phyloP scores from a whole-genome alignment of 1,284 basidiomycete genomes.

The Sanghuangporus sanghuang region DNA sequence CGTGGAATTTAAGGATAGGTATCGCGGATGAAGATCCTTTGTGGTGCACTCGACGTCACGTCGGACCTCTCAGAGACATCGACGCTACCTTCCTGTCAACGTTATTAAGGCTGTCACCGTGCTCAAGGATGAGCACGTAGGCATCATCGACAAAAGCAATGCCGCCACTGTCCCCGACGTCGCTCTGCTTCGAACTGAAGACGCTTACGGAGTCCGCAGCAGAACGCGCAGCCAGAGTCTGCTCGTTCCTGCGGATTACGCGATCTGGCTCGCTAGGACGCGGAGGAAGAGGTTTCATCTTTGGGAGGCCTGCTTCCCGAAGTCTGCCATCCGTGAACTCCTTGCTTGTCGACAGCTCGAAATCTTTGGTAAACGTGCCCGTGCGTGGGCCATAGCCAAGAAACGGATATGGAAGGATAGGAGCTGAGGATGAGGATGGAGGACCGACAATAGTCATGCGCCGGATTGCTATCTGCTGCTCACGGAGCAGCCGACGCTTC shows the following conservation, averaged over 20 bases:
- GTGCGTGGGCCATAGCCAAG: background rate
- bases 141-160: constrained; percentile 6
- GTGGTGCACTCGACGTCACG: background rate
- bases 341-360: background rate
- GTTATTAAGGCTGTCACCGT: background rate
- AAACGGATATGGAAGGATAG: background rate
- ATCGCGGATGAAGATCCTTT: background rate
- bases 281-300: background rate
- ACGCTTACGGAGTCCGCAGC: background rate
- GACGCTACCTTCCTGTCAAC: background rate
- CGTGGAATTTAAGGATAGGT: background rate
- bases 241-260: background rate
- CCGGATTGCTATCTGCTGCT: constrained; percentile 8
- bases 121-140: constrained; percentile 8
- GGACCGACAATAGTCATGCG: constrained; percentile 10
- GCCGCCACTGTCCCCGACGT: constrained; percentile 6
- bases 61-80: no score
- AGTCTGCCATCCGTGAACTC: background rate
- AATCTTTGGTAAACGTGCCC: background rate
- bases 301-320: background rate
- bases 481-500: constrained; percentile 1
- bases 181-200: constrained; percentile 6
- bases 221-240: background rate
- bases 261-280: background rate
- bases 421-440: background rate